These are phyloP conservation scores for Linum usitatissimum DNA, from an alignment of 345 rosid species.

Conservation along the genomic window DNA sequence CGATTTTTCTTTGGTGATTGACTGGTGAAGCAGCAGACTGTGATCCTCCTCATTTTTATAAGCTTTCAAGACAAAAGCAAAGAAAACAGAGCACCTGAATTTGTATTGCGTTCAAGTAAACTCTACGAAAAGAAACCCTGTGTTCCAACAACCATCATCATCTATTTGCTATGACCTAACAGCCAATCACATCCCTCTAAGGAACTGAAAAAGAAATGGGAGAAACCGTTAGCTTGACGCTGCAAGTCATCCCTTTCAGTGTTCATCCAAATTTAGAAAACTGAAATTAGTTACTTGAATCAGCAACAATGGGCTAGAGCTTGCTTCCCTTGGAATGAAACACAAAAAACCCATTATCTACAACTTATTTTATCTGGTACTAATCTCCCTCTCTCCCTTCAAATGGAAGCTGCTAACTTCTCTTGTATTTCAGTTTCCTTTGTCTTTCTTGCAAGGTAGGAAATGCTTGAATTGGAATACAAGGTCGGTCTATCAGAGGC, in stretches of 20 bases:
- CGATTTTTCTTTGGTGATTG: constrained; percentile 14
- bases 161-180: constrained; percentile 12
- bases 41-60: constrained; percentile 40
- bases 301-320: background rate
- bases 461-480: constrained; percentile 41
- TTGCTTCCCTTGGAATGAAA: background rate
- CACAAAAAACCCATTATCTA: background rate
- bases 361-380: background rate
- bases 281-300: background rate
- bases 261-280: constrained; percentile 8
- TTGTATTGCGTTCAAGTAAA: constrained; percentile 24
- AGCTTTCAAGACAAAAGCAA: background rate
- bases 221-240: background rate
- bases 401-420: constrained; percentile 2
- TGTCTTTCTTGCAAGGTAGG: constrained; percentile 44
- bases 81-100: too few relatives aligned
- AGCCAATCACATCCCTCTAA: constrained; percentile 13
- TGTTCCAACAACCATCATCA: constrained; percentile 18
- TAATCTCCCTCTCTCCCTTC: too few relatives aligned
- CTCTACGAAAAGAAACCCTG: constrained; percentile 35
- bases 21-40: constrained; percentile 26
- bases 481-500: constrained; percentile 16
- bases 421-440: constrained; percentile 24
- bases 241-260: constrained; percentile 11
- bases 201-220: background rate